Base-by-base conservation (phyloP, 129 eudicot genomes). In the Deinandra increscens region DNA sequence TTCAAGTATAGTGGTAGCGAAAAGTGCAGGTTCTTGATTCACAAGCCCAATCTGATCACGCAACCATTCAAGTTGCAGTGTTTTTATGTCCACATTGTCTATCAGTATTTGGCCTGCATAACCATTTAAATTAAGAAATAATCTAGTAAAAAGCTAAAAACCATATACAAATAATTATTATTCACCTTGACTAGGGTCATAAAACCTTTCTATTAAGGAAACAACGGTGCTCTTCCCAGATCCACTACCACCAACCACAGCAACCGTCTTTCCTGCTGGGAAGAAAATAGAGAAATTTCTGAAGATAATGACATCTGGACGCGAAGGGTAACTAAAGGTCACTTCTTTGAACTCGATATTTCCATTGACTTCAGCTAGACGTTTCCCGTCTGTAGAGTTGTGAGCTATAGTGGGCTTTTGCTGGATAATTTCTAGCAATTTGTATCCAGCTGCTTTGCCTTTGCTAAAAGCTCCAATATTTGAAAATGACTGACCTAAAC, bases 181-280 rank as follows among this genome's bases (percentile, higher is more conserved):
- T 60, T 61, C 81, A 92, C 98, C 98, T 33, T 89, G 90, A 78
- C 64, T 92, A 74, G 98, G 98, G 67, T 92, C 98, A 42, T 92
- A 92, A 72, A 92, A 92, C 75, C 98, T 75, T 70, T 89, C 98
- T 17, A 92, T 86, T 26, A 92, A 78, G 26, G 98, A 89, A 51
- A 92, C 96, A 70, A 92, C 96, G 1, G 98, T 92, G 77, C 98
- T 92, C 81, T 92, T 92, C 60, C 98, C 98, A 4, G 98, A 92
- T 4, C 98, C 98, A 78, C 98, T 92, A 56, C 96, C 96, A 73
- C 98, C 98, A 66, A 92, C 98, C 37, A 92, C 96, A 3, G 98
- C 98, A 64, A 92, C 96, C 0, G 96, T 92, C 81, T 92, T 92
- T 55, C 98, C 98, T 7, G 95, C 96, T 10, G 96, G 95, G 72